Evolutionary conservation across 202 grass and related monocot genomes (phyloP), one percentile per base, ranked within the genome.

Genomic region (Schoenoplectus triqueter): DNA sequence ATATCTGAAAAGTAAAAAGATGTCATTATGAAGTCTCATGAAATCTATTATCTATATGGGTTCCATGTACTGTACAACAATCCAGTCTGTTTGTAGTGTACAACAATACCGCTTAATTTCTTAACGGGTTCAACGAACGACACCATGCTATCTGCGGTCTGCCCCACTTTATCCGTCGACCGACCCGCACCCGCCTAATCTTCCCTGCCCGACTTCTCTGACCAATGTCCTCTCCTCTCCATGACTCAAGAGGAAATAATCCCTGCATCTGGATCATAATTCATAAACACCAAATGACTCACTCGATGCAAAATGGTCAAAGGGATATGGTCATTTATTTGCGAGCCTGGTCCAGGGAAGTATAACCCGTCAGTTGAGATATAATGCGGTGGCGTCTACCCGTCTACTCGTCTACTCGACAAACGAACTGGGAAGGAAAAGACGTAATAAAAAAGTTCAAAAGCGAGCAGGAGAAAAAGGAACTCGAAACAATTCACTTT

Each of bases 381-480:
- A 66, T 81, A 66, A 8, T 61, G 13, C 57, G 40, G 57, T 51
- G 44, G 44, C 61, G 79, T 82, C 79, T 64, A 81, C 57, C 21
- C 45, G 79, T 49, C 31, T 31, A 31, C 31, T 31, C 31, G 31
- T 31, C 31, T 31, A 31, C 31, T 31, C 31, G 31, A 31, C 11
- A 60, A 78, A 78, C 74, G 22, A 78, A 78, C 22, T 18, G 22
- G 74, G 17, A 79, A 56, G 47, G 55, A 79, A 79, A 61, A 60
- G 19, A 50, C 47, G 41, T 42, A 83, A 83, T 15, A 40, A 83
- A 67, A 67, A 82, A 82, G 5, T 60, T 64, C 46, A 67, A 82
- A 66, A 82, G 64, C 41, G 9, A 52, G 18, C 15, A 64, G 15
- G 8, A 83, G 81, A 31, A 83, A 69, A 57, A 42, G n/a, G 81